Evolutionary conservation across 2,329 filamentous ascomycete genomes (phyloP), one percentile per base, ranked within the genome.

Genomic region (Aspergillus melleus): DNA sequence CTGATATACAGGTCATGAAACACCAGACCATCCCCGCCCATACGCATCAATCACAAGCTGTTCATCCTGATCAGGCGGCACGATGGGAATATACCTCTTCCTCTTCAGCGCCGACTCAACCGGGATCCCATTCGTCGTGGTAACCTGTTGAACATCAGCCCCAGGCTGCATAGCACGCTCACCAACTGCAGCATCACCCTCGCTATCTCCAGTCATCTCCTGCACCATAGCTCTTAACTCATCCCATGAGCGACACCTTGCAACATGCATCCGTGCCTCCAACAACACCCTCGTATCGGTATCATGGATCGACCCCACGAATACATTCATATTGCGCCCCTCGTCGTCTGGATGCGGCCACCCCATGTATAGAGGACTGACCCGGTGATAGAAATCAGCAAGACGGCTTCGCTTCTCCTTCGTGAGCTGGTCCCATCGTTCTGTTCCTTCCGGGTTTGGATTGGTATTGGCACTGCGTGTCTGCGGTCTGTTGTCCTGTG

Each of bases 261-360:
- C 55, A n/a, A 56, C 29, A 16, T 68, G 63, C 44, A 74, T 55
- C 29, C 57, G 61, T n/a, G 61, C 57, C 51, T 70, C 65, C n/a
- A 75, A 19, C 5, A 47, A 12, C 11, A 42, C 50, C 51, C 62
- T 66, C n/a, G 66, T 50, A 16, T 39, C 36, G 4, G 42, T n/a
- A 56, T 70, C 65, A 8, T 61, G 60, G 20, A 76, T 57, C 9
- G 75, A 76, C 6, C 61, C 59, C 57, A 77, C 64, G 58, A 78
- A 77, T 2, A 62, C 32, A 12, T 5, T 12, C 32, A 36, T 3
- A 14, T 16, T 5, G 14, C 11, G 4, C 10, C 5, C 11, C 32
- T 36, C 32, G 11, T 12, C 2, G 26, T 8, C 6, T 29, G 6
- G 26, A 4, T 29, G 2, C 26, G 26, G 26, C 26, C 26, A 9